phyloP scores from a whole-genome alignment of 2,329 filamentous ascomycete species.

The Microascus cirrosus region DNA sequence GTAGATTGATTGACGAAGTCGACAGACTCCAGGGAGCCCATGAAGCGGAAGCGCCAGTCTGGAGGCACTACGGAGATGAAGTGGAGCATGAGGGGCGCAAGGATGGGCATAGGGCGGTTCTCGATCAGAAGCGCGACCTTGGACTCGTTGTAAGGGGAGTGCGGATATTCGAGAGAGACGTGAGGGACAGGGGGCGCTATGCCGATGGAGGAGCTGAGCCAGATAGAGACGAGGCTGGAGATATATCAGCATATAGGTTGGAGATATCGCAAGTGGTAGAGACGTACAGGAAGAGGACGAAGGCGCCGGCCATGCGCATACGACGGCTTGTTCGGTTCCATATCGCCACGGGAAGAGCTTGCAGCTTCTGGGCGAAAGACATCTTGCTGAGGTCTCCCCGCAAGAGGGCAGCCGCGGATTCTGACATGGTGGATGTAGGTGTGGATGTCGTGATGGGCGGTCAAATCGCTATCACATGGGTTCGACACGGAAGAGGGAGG shows the following conservation, averaged over 20 bases:
- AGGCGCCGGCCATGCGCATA: slow-evolving; percentile 16
- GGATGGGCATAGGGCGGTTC: slow-evolving; percentile 33
- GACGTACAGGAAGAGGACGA: slow-evolving; percentile 20
- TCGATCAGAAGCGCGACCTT: slow-evolving; percentile 47
- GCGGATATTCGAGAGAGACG: slow-evolving; percentile 20
- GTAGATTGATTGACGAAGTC: slow-evolving; percentile 29
- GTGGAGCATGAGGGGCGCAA: slow-evolving; percentile 42
- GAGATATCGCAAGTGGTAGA: neutral
- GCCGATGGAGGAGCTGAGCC: slow-evolving; percentile 12
- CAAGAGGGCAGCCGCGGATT: slow-evolving; percentile 1
- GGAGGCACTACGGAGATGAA: slow-evolving; percentile 45
- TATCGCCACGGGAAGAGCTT: slow-evolving; percentile 11
- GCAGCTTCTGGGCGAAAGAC: slow-evolving; percentile 6
- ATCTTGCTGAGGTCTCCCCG: neutral
- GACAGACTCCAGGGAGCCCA: slow-evolving; percentile 36
- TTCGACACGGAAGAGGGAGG: too few species aligned
- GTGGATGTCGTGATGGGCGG: neutral
- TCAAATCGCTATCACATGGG: neutral
- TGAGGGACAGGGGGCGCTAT: slow-evolving; percentile 14
- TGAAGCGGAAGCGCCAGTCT: slow-evolving; percentile 47
- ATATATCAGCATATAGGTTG: neutral
- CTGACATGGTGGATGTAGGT: neutral
- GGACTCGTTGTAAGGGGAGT: slow-evolving; percentile 30
- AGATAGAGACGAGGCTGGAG: slow-evolving; percentile 9
- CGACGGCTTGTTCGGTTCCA: slow-evolving; percentile 23